Base-by-base conservation (phyloP, 192 early-diverging fungal species). In the Chytriomyces confervae region DNA sequence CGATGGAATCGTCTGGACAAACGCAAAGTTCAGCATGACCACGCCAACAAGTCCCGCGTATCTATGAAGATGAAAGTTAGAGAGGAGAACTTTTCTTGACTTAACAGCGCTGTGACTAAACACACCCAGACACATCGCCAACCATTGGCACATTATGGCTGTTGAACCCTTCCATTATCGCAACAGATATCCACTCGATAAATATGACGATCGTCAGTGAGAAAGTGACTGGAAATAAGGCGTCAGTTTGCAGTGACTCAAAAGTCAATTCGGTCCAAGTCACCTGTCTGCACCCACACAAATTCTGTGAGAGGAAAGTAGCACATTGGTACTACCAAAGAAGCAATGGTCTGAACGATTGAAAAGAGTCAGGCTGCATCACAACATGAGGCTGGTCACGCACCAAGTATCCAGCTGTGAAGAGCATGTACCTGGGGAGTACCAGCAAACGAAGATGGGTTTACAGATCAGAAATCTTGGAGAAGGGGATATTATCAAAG, bases 1-100 rank as follows among this genome's bases (percentile, higher is more conserved):
- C 36, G 77, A 69, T 10, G 85, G 85, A 5, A 86, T 75, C 5
- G 79, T 74, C 18, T 75, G 71, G 1, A 75, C 75, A 64, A 86
- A 81, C 5, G 85, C 85, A 44, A 86, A 74, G 73, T 86, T 86
- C 46, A 86, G 67, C 81, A 86, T 86, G 45, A 86, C 75, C 3
- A 82, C 79, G 20, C 85, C 85, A 11, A 81, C 70, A 6, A 86
- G 76, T 10, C 69, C 66, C 10, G 62, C 72, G 64, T 72, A 85
- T 16, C 66, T 67, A 23, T 47, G 48, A 29, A 13, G 43, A 67
- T 47, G 6, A 47, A 23, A 47, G 13, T 67, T 45, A n/a, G 13
- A 46, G 5, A 47, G 18, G 10, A 45, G 23, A 67, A 18, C 9
- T 3, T 36, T 36, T 36, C 36, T 36, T 36, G 36, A 36, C 5